Evolutionary conservation across 1,139 yeast species (phyloP), one percentile per base, ranked within the genome.

Genomic region (Hansenula anomala): DNA sequence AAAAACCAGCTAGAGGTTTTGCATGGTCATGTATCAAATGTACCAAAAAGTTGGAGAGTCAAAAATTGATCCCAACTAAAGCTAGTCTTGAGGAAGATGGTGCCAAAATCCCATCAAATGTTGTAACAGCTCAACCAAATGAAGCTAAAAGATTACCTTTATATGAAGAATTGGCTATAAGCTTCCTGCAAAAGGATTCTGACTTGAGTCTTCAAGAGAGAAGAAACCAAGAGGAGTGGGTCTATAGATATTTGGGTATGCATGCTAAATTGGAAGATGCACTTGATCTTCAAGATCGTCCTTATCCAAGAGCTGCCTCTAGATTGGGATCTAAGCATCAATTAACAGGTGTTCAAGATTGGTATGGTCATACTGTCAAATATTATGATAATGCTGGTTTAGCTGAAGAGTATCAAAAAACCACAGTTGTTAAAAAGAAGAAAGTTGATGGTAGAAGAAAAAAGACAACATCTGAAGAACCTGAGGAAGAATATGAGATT

Each of bases 11-110:
- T 35, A 66, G 95, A 42, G 96, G 96, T 1, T 85, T 88, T 56
- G 86, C 89, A 7, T 90, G 97, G 97, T 74, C 89, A n/a, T 90
- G 97, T 67, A 92, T 88, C 19, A 59, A 67, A 3, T 89, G 97
- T 62, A 72, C 85, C 16, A 75, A 74, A 49, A 67, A 58, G 30
- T 49, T 58, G 14, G 61, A 62, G 19, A 39, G 46, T 27, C 37
- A 37, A 22, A 51, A 48, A 45, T 44, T 43, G 39, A 37, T 51
- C 23, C 43, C 47, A 34, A 48, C 39, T 17, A 25, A 34, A 17
- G 37, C 46, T 25, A 33, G 36, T 28, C 20, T 36, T 6, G 32
- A 32, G 9, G 23, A 30, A 24, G 23, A 30, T 14, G 16, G 19
- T 13, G 17, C 24, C 6, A 15, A 27, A 11, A 1, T 14, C 4